Evolutionary conservation across 768 basidiomycete genomes (phyloP).

Genomic region (Amanita molliuscula): DNA sequence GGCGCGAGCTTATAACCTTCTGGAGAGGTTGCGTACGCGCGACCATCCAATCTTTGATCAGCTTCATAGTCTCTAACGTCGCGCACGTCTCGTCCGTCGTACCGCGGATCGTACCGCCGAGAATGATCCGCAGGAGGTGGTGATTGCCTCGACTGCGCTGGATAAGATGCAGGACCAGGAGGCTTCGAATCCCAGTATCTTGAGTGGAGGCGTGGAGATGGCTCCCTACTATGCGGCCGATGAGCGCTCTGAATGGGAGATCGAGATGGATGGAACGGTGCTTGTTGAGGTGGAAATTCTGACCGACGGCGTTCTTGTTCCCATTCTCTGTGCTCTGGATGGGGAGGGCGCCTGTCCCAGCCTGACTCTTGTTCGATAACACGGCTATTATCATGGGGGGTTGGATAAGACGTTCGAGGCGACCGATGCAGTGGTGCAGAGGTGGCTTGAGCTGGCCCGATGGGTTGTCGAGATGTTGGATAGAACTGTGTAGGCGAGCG

Average conservation of each 20-base stretch:
- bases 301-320: conserved; percentile 34
- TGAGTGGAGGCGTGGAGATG: conserved; percentile 48
- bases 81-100: conserved; percentile 28
- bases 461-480: conserved; percentile 35
- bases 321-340: conserved; percentile 42
- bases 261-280: conserved; percentile 29
- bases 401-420: conserved; percentile 37
- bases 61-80: conserved; percentile 40
- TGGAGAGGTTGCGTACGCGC: conserved; percentile 34
- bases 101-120: conserved; percentile 57
- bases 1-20: conserved; percentile 27
- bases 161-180: conserved; percentile 20
- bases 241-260: conserved; percentile 27
- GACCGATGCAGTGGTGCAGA: conserved; percentile 43
- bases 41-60: conserved; percentile 23
- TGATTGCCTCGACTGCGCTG: conserved; percentile 21
- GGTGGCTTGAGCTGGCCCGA: conserved; percentile 42
- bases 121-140: conserved; percentile 31
- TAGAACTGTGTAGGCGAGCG: conserved; percentile 49
- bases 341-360: conserved; percentile 53
- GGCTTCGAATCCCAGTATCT: conserved; percentile 60
- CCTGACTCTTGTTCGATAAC: conserved; percentile 38
- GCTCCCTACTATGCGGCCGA: conserved; percentile 38
- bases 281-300: conserved; percentile 27
- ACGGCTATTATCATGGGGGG: conserved; percentile 36